A percentile compares a stretch with the other conserved stretches of the same genome.
phyloP scores from a whole-genome alignment of 495 filamentous ascomycete species.

The Friedmanniomyces endolithicus region DNA sequence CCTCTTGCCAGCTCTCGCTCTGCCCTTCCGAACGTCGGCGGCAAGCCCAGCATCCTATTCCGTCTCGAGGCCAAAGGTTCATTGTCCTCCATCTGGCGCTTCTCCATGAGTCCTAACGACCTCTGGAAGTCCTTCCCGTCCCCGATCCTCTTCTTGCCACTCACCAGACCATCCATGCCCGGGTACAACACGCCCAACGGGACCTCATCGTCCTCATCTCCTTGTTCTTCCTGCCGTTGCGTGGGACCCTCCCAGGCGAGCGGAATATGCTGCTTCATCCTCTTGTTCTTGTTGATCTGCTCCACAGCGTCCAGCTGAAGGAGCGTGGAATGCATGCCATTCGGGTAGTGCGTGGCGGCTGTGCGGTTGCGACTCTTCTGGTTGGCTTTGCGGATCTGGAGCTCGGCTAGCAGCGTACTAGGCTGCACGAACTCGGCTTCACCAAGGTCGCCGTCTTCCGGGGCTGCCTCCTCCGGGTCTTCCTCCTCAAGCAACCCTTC shows the following conservation, averaged over 20 bases:
- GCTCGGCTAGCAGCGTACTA: constrained; percentile 81
- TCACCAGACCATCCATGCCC: constrained; percentile 41
- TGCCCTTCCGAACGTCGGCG: constrained; percentile 4
- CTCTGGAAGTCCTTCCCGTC: constrained; percentile 35
- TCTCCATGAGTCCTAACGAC: constrained; percentile 75
- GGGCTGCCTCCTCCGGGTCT: constrained; percentile 23
- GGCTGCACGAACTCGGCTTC: constrained; percentile 53
- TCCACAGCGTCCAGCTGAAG: constrained; percentile 84
- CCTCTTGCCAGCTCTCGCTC: neutral
- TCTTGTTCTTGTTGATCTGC: constrained; percentile 65
- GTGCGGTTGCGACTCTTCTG: constrained; percentile 64
- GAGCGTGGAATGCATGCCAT: constrained; percentile 77
- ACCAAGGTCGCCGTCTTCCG: constrained; percentile 22
- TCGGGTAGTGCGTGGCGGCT: constrained; percentile 50
- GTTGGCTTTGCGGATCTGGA: constrained; percentile 78
- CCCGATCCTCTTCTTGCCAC: constrained; percentile 35
- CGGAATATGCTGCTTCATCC: constrained; percentile 60
- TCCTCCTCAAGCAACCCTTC: constrained; percentile 34
- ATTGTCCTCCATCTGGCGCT: constrained; percentile 74
- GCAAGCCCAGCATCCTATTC: constrained; percentile 57
- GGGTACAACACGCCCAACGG: constrained; percentile 73
- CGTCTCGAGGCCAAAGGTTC: constrained; percentile 75
- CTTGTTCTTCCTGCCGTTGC: constrained; percentile 35
- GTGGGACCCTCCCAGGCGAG: constrained; percentile 80
- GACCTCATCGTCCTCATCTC: constrained; percentile 62